Base-by-base conservation (phyloP, 73 alveolate species). In the Symbiodinium pilosum region DNA sequence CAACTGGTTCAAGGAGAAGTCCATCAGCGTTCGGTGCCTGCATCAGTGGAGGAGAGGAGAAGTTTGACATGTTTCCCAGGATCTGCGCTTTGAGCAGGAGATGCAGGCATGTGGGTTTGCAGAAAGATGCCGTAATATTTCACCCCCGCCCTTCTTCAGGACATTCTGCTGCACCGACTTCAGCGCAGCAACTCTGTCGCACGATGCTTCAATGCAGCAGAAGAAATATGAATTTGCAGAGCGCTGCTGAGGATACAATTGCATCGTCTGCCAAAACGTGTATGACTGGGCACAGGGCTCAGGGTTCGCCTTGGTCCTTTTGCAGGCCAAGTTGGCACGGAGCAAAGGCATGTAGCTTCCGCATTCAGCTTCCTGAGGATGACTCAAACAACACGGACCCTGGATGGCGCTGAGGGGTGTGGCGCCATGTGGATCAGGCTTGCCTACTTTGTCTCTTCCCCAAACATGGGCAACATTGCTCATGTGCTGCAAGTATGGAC, bases 241-340 rank as follows among this genome's bases (percentile, higher is more conserved):
- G 32, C 0, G 34, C 56, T 3, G 56, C 71, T 44, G 42, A 87
- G 95, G 95, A 41, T 88, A 88, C 54, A 54, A 83, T 43, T 88
- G 95, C 87, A 88, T 88, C 71, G 95, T 88, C 54, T 88, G 95
- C 87, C 95, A 88, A 42, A 88, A 88, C 86, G 95, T 88, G n/a
- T 88, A 88, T 47, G 95, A 88, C 39, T 88, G 95, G 95, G 95
- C 26, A 83, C 21, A 36, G 38, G 30, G 20, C 95, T 88, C 54
- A 88, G 86, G 32, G n/a, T 36, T n/a, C n/a, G n/a, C n/a, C n/a
- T n/a, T 18, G 73, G 30, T 8, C 28, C 3, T 8, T 47, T 16
- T 47, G 8, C 64, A 47, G 24, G 0, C 73, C 73, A 54, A 16
- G 30, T n/a, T 16, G 28, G 1, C 68, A 16, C 68, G n/a, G n/a